Evolutionary conservation across 1,284 basidiomycete species (phyloP), one percentile per base, ranked within the genome.

Genomic region (Meripilus lineatus): DNA sequence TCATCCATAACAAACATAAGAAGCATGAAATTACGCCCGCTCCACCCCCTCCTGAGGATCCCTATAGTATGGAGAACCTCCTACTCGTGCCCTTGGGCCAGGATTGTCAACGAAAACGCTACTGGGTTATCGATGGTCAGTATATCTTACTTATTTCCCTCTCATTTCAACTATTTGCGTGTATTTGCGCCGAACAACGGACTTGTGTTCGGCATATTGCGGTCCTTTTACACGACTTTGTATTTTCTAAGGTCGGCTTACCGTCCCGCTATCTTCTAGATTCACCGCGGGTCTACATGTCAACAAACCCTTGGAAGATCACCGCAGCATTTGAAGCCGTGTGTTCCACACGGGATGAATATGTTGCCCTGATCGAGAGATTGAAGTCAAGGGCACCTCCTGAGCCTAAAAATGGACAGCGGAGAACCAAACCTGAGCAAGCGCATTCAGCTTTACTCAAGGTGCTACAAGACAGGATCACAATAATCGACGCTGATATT

Each of bases 251-350:
- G 52, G 33, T 38, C 50, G 48, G 49, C 51, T 52, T 50, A 57
- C 52, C 53, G 43, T 54, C 43, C 50, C n/a, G 48, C 50, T 47
- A 42, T 23, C 50, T 47, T 38, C 57, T 58, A 90, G 87, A 85
- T 68, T 89, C 88, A 40, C 83, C 87, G 32, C 77, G 87, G 49
- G 66, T 89, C 45, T 90, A 87, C 57, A 65, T 75, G 26, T 89
- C 88, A 23, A 86, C 84, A 8, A 90, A 90, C 60, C 87, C 87
- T 24, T 90, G 87, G 88, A 90, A 89, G 67, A 80, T 81, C 28
- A 78, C 82, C 14, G 78, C 84, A 22, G 79, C 79, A 21, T 86
- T 89, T 58, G 72, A 81, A 52, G 72, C 79, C 14, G 64, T 83
- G 40, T 76, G 83, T 4, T 81, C 82, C 3, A 82, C 82, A 15